phyloP scores from a whole-genome alignment of 208 protist species.

The Polymyxa betae region DNA sequence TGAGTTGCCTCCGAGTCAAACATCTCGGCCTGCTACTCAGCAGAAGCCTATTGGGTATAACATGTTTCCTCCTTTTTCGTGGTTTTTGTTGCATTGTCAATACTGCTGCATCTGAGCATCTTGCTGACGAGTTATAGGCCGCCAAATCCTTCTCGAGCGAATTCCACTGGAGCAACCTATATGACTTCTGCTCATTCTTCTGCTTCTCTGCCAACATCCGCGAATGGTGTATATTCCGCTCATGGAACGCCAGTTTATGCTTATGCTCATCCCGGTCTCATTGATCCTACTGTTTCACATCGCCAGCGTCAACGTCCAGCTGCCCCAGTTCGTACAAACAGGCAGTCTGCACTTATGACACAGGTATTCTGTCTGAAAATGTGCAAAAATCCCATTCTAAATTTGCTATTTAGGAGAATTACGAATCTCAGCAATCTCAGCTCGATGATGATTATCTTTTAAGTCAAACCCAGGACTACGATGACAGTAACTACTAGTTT shows the following conservation, averaged over 20 bases:
- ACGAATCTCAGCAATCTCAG: conserved; percentile 41
- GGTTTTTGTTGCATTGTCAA: no score
- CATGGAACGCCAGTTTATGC: conserved; percentile 24
- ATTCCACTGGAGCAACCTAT: no score
- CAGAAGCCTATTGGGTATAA: no score
- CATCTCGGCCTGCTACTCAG: no score
- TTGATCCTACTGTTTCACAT: conserved; percentile 15
- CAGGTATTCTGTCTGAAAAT: not conserved
- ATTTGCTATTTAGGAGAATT: not conserved
- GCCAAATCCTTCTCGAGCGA: no score
- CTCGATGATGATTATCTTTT: conserved; percentile 25
- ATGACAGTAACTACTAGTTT: no score
- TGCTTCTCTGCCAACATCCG: not conserved
- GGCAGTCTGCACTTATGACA: not conserved
- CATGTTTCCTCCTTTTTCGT: no score
- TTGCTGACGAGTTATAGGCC: no score
- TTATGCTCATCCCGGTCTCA: conserved; percentile 29
- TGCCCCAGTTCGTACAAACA: not conserved
- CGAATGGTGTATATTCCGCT: not conserved
- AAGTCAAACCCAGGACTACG: not conserved
- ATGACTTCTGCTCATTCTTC: not conserved
- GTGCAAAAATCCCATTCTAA: not conserved
- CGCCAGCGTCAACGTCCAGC: conserved; percentile 24
- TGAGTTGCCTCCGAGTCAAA: conserved; percentile 4
- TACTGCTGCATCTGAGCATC: no score